Evolutionary conservation across 2,329 filamentous ascomycete species (phyloP), one percentile per base, ranked within the genome.

Genomic region (Cordyceps cicadae): DNA sequence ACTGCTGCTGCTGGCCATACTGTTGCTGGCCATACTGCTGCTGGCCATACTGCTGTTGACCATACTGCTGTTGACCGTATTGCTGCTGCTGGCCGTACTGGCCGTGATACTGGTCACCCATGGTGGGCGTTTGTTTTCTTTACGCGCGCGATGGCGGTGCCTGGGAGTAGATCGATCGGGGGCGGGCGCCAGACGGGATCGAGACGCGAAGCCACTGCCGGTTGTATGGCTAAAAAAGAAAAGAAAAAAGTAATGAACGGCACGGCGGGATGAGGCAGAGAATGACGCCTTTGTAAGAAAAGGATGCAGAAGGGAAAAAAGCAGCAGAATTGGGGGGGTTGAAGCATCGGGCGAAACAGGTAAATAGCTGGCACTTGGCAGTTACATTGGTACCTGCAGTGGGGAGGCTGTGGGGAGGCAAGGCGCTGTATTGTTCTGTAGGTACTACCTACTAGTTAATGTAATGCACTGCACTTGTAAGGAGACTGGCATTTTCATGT

Each of bases 81-180:
- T 43, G 39, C 17, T 63, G 61, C 49, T 63, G 60, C 34, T 60
- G 46, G 19, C 59, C 41, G 24, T 62, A 63, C 34, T 62, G 55
- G 24, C 63, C 54, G 48, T 68, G 68, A 64, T 75, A 74, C 29
- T 60, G 66, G 65, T 75, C 71, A 61, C 71, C 71, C 73, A 75
- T 75, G 62, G 59, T 63, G 63, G 54, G 55, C 49, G 32, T 29
- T 29, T 49, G 21, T 45, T 21, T 17, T 34, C 32, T 39, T 15
- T 41, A 17, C n/a, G 17, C 53, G 46, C 51, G 51, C 41, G 19
- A 49, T 17, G 8, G 43, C 2, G 6, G 59, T 43, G 56, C 24
- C 12, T 32, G 39, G 26, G 26, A n/a, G 43, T 46, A 52, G 29
- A 59, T 52, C 37, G 19, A 59, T 52, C 39, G 48, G 39, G 19